phyloP scores from a whole-genome alignment of 139 green algal species.

The Chlorella vulgaris region DNA sequence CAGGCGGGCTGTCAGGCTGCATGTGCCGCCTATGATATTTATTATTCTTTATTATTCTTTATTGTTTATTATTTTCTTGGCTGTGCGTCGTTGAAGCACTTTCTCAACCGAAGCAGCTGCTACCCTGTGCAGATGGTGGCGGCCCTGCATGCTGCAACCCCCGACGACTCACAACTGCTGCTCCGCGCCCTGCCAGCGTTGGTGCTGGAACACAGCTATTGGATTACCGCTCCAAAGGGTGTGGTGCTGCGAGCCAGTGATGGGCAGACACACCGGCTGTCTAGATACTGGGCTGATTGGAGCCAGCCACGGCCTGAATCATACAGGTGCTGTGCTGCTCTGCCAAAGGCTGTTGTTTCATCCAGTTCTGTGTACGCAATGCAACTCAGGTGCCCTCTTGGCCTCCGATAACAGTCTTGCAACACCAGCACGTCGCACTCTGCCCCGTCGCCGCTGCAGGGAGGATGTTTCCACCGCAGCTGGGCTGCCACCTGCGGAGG shows the following conservation, averaged over 20 bases:
- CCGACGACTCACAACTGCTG: constrained; percentile 51
- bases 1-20: no score
- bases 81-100: no score
- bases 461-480: constrained; percentile 61
- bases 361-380: no score
- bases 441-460: no score
- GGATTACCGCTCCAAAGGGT: constrained; percentile 54
- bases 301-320: constrained; percentile 84
- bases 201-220: constrained; percentile 78
- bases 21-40: no score
- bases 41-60: no score
- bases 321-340: constrained; percentile 47
- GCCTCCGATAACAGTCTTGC: no score
- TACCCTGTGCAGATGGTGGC: constrained; percentile 48
- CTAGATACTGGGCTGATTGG: constrained; percentile 83
- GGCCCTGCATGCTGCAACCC: constrained; percentile 46
- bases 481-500: neutral
- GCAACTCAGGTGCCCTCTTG: no score
- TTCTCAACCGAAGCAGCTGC: no score
- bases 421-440: no score
- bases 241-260: constrained; percentile 43
- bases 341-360: neutral
- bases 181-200: constrained; percentile 66
- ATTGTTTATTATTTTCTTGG: no score
- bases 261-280: constrained; percentile 51